A percentile compares a stretch with the other conserved stretches of the same genome.
Evolutionary conservation across 345 rosid genomes (phyloP).

Genomic region (Syzygium grande): DNA sequence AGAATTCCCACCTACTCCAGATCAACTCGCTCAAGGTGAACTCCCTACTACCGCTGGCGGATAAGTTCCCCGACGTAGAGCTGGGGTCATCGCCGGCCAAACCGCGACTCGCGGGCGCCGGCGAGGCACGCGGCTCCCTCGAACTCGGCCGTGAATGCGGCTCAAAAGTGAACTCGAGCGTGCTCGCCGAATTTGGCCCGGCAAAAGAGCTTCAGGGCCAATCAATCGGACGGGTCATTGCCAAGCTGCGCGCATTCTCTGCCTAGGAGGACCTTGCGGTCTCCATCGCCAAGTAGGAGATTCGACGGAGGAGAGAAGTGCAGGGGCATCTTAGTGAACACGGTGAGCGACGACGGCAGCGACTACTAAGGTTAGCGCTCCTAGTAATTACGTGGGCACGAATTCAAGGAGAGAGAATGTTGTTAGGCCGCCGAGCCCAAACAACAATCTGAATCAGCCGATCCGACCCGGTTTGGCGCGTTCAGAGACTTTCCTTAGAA

Average conservation of each 20-base stretch:
- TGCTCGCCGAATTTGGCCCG: conserved; percentile 54
- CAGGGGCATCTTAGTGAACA: conserved; percentile 8
- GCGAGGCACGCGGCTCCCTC: conserved; percentile 9
- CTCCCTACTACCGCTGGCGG: background rate
- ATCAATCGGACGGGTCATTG: conserved; percentile 17
- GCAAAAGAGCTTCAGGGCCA: conserved; percentile 63
- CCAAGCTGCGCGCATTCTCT: conserved; percentile 3
- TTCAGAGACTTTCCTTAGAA: background rate
- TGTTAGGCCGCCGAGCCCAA: conserved; percentile 21
- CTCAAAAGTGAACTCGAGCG: conserved; percentile 46
- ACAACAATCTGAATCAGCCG: conserved; percentile 1
- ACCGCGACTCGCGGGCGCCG: conserved; percentile 8
- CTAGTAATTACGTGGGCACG: background rate
- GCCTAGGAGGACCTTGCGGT: background rate
- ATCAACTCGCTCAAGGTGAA: conserved; percentile 53
- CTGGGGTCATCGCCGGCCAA: conserved; percentile 5
- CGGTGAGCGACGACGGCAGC: conserved; percentile 9
- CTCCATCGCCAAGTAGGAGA: conserved; percentile 25
- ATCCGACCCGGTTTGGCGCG: background rate
- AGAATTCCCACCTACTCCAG: conserved; percentile 61
- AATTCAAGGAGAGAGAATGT: conserved; percentile 19
- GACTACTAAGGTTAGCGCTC: background rate
- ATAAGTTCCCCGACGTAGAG: background rate
- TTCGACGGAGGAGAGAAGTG: conserved; percentile 27
- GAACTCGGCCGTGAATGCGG: conserved; percentile 10